Evolutionary conservation across 805 yeast genomes (phyloP).

Genomic region (Ogataea glucozyma): DNA sequence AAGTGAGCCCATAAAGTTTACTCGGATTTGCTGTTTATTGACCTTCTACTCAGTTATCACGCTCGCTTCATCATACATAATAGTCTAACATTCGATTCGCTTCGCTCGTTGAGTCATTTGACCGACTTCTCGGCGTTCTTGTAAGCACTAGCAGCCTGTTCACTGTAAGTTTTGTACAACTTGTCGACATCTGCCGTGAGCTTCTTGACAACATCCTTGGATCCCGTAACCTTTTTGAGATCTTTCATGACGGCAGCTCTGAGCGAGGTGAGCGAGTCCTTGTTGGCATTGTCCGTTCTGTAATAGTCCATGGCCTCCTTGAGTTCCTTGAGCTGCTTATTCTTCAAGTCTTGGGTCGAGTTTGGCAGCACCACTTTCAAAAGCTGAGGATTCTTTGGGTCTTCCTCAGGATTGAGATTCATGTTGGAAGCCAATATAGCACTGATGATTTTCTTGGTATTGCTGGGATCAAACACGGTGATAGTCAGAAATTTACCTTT

Average conservation of each 20-base stretch:
- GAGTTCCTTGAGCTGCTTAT: constrained; percentile 54
- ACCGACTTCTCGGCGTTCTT: constrained; percentile 52
- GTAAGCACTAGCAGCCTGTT: constrained; percentile 54
- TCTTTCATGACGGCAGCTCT: constrained; percentile 61
- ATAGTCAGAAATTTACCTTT: constrained; percentile 70
- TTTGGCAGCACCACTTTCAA: constrained; percentile 76
- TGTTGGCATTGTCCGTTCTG: constrained; percentile 48
- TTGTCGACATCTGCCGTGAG: constrained; percentile 64
- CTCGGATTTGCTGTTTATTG: no score
- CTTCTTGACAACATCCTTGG: constrained; percentile 56
- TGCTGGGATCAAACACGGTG: constrained; percentile 85
- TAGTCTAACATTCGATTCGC: neutral
- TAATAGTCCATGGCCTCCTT: constrained; percentile 67
- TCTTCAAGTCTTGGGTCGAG: constrained; percentile 64
- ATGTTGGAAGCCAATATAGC: constrained; percentile 67
- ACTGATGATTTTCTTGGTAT: constrained; percentile 67
- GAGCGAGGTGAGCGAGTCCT: constrained; percentile 53
- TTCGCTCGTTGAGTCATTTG: constrained; percentile 14
- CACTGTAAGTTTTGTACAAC: constrained; percentile 62
- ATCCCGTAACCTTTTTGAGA: constrained; percentile 46
- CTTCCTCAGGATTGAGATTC: constrained; percentile 79
- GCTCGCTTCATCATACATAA: neutral
- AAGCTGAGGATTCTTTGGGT: constrained; percentile 69
- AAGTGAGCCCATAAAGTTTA: no score
- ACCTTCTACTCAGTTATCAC: neutral